Conservation (phyloP, 108 stramenopile genomes). For the Pseudonitzschia multiseries region DNA sequence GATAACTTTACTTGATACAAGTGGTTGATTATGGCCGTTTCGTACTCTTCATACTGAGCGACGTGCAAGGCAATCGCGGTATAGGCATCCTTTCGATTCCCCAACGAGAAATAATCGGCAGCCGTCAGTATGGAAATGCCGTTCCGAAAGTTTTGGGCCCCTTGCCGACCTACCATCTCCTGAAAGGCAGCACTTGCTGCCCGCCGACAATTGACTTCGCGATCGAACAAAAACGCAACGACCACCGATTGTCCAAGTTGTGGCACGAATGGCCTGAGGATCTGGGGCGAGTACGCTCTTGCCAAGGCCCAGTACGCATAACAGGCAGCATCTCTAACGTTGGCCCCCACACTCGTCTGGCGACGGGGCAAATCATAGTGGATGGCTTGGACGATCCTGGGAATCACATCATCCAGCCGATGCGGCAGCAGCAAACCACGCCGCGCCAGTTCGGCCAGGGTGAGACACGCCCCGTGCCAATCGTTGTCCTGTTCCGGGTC, state of each 20-base stretch:
- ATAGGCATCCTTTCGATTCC: constrained; percentile 89
- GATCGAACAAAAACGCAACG: constrained; percentile 91
- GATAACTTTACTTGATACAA: constrained; percentile 68
- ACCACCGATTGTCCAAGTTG: constrained; percentile 78
- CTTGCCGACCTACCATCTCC: constrained; percentile 79
- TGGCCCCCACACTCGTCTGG: constrained; percentile 90
- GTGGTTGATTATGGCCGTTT: constrained; percentile 73
- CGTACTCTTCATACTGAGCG: constrained; percentile 85
- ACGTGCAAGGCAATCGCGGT: constrained; percentile 64
- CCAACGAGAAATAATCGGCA: constrained; percentile 97
- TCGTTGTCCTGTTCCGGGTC: constrained; percentile 78
- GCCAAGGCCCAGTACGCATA: constrained; percentile 99
- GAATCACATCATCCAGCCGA: constrained; percentile 80
- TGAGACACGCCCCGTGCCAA: constrained; percentile 98
- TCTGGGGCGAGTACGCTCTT: constrained; percentile 88
- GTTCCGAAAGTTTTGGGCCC: constrained; percentile 85
- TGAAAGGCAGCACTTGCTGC: constrained; percentile 99
- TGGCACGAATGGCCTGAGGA: constrained; percentile 70
- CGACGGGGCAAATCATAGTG: constrained; percentile 89
- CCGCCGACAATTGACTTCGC: constrained; percentile 97
- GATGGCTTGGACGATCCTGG: constrained; percentile 79
- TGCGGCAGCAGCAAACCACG: constrained; percentile 93
- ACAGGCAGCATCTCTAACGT: constrained; percentile 98
- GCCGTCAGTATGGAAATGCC: constrained; percentile 93
- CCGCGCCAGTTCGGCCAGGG: constrained; percentile 93